These are phyloP conservation scores for Hericium rajendrae DNA, from an alignment of 768 basidiomycete species.

Conservation along the genomic window DNA sequence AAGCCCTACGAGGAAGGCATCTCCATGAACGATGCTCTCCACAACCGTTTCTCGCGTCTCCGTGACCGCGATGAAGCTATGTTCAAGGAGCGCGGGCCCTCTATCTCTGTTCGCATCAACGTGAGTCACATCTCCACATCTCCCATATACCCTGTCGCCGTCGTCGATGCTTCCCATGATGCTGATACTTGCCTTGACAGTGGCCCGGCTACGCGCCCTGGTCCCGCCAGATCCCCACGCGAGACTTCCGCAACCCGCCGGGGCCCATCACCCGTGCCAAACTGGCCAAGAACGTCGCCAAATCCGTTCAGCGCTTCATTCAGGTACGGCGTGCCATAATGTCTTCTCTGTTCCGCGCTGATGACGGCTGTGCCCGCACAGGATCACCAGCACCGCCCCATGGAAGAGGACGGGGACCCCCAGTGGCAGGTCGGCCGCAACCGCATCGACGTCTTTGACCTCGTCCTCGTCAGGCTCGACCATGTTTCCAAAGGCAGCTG, in stretches of 20 bases:
- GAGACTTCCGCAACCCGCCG: slow-evolving; percentile 71
- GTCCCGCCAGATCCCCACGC: slow-evolving; percentile 76
- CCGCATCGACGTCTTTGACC: slow-evolving; percentile 53
- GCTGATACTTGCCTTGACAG: slow-evolving; percentile 24
- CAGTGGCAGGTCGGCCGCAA: slow-evolving; percentile 52
- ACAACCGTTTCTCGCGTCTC: slow-evolving; percentile 46
- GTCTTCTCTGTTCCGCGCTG: background rate
- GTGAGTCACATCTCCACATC: slow-evolving; percentile 26
- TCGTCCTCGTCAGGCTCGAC: slow-evolving; percentile 69
- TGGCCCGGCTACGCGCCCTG: slow-evolving; percentile 76
- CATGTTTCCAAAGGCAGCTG: slow-evolving; percentile 78
- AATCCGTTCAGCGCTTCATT: slow-evolving; percentile 64
- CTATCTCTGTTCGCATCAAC: slow-evolving; percentile 71
- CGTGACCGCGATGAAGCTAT: slow-evolving; percentile 52
- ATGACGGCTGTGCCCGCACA: slow-evolving; percentile 16
- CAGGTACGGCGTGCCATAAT: slow-evolving; percentile 28
- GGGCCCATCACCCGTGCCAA: slow-evolving; percentile 69
- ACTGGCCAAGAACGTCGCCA: slow-evolving; percentile 72
- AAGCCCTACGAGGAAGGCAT: slow-evolving; percentile 52
- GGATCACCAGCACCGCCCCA: slow-evolving; percentile 38
- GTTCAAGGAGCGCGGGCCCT: slow-evolving; percentile 66
- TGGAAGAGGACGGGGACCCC: slow-evolving; percentile 56
- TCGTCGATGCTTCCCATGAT: slow-evolving; percentile 5
- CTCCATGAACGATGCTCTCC: slow-evolving; percentile 52
- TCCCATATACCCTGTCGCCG: slow-evolving; percentile 2